Base-by-base conservation (phyloP, 208 protist species). In the Leishmania tarentolae region DNA sequence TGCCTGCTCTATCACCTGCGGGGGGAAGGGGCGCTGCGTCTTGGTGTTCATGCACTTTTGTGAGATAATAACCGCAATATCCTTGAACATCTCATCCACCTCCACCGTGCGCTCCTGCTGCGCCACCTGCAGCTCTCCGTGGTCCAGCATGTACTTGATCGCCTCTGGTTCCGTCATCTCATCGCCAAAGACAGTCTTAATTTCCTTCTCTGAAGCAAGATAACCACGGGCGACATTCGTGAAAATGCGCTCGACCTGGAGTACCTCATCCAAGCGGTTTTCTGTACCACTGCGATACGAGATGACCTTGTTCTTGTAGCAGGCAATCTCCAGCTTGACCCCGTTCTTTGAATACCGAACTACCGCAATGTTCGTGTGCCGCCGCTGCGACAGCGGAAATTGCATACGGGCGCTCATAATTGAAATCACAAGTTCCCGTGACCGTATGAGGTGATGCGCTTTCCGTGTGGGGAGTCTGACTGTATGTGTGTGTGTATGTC, bases 91-190 rank as follows among this genome's bases (percentile, higher is more conserved):
- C 61, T 94, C 91, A 40, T 99, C 98, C 42, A 98, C 88, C 78
- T 99, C 92, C 21, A 91, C 88, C 40, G 90, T 89, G n/a, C 99
- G 93, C 89, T 99, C 99, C 81, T 99, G 98, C 71, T 98, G 96
- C 13, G 98, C 98, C 11, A 99, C 98, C 85, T 99, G 99, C 47
- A 99, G 83, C 81, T 99, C 98, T 1, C 99, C 99, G 78, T 99
- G 98, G 13, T 94, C 84, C 8, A 99, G 90, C 84, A 99, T 99
- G 70, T 90, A 93, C 83, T 95, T 86, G 71, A 97, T 90, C 46
- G 94, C 94, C 65, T 95, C 89, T 73, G 90, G 61, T 75, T 97
- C 91, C 42, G 80, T 91, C 75, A 86, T 92, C 35, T 89, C 80
- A 11, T 81, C 61, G 24, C 91, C 92, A 75, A 97, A 95, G 11